These are phyloP conservation scores for Ustilago bromivora DNA, from an alignment of 1,284 basidiomycete species.

Conservation along the genomic window DNA sequence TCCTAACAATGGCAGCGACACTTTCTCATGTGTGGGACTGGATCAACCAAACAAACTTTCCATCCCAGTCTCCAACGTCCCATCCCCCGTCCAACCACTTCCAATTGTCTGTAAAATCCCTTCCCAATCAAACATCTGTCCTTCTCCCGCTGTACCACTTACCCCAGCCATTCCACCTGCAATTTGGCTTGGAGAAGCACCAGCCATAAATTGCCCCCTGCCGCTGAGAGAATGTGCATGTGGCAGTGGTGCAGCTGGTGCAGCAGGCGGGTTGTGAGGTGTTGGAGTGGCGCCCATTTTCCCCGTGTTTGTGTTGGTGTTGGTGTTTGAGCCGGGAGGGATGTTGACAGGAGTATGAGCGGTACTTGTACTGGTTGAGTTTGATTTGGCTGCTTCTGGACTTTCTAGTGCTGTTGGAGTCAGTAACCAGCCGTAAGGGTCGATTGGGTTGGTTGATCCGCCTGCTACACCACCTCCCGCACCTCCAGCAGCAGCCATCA, in stretches of 20 bases:
- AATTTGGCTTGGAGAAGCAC: slow-evolving; percentile 27
- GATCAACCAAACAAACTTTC: slow-evolving; percentile 41
- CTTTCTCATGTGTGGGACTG: background rate
- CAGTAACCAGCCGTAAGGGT: slow-evolving; percentile 52
- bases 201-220: slow-evolving; percentile 14
- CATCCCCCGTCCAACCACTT: slow-evolving; percentile 49
- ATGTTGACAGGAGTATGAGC: slow-evolving; percentile 35
- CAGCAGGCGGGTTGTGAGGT: background rate
- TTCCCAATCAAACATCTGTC: slow-evolving; percentile 51
- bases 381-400: slow-evolving; percentile 29
- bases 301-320: background rate
- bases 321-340: background rate
- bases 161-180: slow-evolving; percentile 8
- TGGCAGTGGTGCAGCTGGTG: slow-evolving; percentile 19
- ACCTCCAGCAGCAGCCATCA: background rate
- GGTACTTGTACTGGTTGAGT: slow-evolving; percentile 18
- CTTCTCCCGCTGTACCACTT: slow-evolving; percentile 9
- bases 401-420: slow-evolving; percentile 41
- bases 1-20: background rate
- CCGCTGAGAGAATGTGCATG: slow-evolving; percentile 21
- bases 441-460: slow-evolving; percentile 38
- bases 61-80: slow-evolving; percentile 47
- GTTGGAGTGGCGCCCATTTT: slow-evolving; percentile 15
- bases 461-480: background rate
- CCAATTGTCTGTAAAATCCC: slow-evolving; percentile 50